Base-by-base conservation (phyloP, 345 rosid genomes). In the Carallia brachiata region DNA sequence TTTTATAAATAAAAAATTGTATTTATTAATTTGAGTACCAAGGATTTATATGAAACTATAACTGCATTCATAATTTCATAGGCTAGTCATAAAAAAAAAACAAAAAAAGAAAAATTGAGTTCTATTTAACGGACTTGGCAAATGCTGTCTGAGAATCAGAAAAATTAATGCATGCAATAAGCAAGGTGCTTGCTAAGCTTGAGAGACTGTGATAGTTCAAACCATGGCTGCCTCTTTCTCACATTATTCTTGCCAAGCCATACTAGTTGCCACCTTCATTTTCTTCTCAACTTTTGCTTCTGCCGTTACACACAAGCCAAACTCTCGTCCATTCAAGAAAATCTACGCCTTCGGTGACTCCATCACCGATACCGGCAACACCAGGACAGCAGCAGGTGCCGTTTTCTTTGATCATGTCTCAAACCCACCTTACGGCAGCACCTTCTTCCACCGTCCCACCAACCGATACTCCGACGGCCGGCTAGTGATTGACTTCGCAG, bases 381-480 rank as follows among this genome's bases (percentile, higher is more conserved):
- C 97, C 40, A 75, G 40, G 68, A 73, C 94, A 19, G 76, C 57
- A 2, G 37, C 83, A 28, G 98, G 98, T 0, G 96, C 97, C 1
- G 77, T 58, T 30, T 92, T 96, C 17, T 94, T 84, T 44, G 90
- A 82, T 67, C 97, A 89, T 77, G 85, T 94, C 66, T 91, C 96
- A 40, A 89, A 65, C 74, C 75, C 79, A 31, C 97, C 98, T 1
- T 89, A 93, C 19, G 95, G 97, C 67, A 76, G 69, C 81, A 93
- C 97, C 28, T 91, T 75, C 85, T 93, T 93, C 77, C 88, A 85
- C 66, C 86, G 69, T 10, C 84, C 98, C 17, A 87, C 96, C 2
- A 89, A 90, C 84, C 86, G 97, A n/a, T 93, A 93, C 89, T 87
- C 97, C 18, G 96, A 93, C 37, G 98, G 98, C 1, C 83, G 97